Evolutionary conservation across 2,329 filamentous ascomycete species (phyloP).

Genomic region (Ceratocystis papillata): DNA sequence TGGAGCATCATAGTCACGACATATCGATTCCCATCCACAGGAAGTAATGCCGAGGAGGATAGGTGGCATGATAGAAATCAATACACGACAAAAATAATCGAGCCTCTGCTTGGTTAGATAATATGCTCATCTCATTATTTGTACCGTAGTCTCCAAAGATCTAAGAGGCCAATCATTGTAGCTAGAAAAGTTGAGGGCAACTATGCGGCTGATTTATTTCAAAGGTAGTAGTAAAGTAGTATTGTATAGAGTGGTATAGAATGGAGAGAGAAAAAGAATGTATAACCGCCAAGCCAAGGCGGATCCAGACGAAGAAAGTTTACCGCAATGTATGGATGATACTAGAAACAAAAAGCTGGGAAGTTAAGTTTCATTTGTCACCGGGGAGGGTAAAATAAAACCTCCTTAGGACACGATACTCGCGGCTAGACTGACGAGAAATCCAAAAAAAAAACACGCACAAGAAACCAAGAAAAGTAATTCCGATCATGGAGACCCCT

Average conservation of each 20-base stretch:
- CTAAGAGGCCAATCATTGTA: too few relatives aligned
- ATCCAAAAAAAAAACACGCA: not conserved
- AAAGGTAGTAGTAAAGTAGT: not conserved
- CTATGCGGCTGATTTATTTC: not conserved
- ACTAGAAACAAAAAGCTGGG: not conserved
- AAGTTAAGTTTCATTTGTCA: not conserved
- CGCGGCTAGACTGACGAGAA: not conserved
- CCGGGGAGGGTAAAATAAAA: not conserved
- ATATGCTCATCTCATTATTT: too few relatives aligned
- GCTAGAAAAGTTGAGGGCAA: not conserved
- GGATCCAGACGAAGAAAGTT: not conserved
- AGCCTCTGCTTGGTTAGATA: not conserved
- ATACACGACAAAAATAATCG: not conserved
- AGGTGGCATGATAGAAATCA: not conserved
- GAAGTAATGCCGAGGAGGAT: constrained; percentile 3
- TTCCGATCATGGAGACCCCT: constrained; percentile 19
- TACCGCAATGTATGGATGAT: not conserved
- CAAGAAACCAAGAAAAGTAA: constrained; percentile 1
- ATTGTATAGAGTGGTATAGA: too few relatives aligned
- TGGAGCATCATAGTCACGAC: constrained; percentile 35
- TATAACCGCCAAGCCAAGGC: not conserved
- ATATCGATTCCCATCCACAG: constrained; percentile 9
- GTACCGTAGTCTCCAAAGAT: too few relatives aligned
- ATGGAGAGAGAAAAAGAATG: not conserved
- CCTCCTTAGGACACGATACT: not conserved